Evolutionary conservation across 2,329 filamentous ascomycete species (phyloP), one percentile per base, ranked within the genome.

Genomic region (Aspergillus fructus): DNA sequence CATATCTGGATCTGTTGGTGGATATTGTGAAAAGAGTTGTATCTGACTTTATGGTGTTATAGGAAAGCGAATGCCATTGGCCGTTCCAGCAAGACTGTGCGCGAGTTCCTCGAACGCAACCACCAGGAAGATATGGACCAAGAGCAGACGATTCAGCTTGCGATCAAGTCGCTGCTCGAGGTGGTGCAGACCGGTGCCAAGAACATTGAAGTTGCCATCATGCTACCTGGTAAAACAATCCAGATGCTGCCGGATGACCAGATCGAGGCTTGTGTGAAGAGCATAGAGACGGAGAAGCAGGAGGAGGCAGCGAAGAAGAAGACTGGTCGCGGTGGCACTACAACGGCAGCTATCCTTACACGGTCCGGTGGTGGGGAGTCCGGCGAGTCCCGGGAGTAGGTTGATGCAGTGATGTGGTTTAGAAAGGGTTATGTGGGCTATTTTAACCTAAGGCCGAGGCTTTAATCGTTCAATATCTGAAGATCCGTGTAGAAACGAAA

Each of bases 31-130:
- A 21, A 12, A 15, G 33, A 30, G 24, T 24, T 21, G 5, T 43
- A 4, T 53, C 34, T 53, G 51, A 51, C 46, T 50, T 56, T 53
- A 7, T 53, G 69, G 60, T 69, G 49, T 53, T 48, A 11, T 62
- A 97, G 94, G 94, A 97, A 99, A 84, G 96, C 94, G 69, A 99
- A 99, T 73, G 94, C 94, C 57, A 99, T 99, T 71, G 94, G 94
- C 58, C 89, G 94, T 71, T 97, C 93, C 53, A 96, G 91, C 85
- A 99, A 99, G 85, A 99, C 94, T 9, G 94, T 99, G 57, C 90
- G 94, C 71, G 94, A 99, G 75, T 99, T 99, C 79, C 86, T 99
- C 66, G 94, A 99, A 80, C 89, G 96, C 74, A 97, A 99, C 81
- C 96, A 99, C 85, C 96, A 96, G 83, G 91, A 96, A 70, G 90